Evolutionary conservation across 441 rosid genomes (phyloP), one percentile per base, ranked within the genome.

Genomic region (Adansonia madagascariensis): DNA sequence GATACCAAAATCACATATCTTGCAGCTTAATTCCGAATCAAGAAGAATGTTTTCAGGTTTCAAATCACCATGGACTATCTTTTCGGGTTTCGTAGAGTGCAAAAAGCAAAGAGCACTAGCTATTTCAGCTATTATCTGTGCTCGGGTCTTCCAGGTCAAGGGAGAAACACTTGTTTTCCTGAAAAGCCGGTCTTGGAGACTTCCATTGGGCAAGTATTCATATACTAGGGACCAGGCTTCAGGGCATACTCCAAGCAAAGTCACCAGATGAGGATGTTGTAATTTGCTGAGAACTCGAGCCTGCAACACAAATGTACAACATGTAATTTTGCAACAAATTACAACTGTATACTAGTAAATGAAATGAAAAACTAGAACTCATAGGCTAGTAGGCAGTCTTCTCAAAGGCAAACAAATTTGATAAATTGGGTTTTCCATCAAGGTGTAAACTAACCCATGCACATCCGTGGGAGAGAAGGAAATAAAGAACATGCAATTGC

Each of bases 81-180:
- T 89, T 80, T 89, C 95, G 8, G 94, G 94, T 78, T 88, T 84
- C 76, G 89, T 82, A 56, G 94, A 88, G 83, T 92, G 92, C 83
- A 92, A 79, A 79, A 91, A 92, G 86, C 94, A 89, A 79, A 92
- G 88, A 27, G 91, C 93, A 69, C 91, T 88, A 0, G 97, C 75
- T 65, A 91, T 84, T 84, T 92, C 92, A 71, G 91, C 86, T 59
- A 87, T 80, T 17, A 89, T 88, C 43, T 85, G 85, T 20, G 84
- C 82, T 70, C 93, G 88, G 22, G 66, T 77, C 85, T 85, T 85
- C 92, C 97, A 92, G 35, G 84, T 73, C 80, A 90, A 82, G 64
- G 91, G 84, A 80, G 89, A 75, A 53, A 73, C 8, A 71, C 82
- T 88, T 77, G 77, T 84, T 85, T 86, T 88, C 47, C 56, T 80